Percentiles rank a stretch among this genome's conserved stretches.
Conservation (phyloP, 352 stramenopile species). For the Pythium sukuiense region DNA sequence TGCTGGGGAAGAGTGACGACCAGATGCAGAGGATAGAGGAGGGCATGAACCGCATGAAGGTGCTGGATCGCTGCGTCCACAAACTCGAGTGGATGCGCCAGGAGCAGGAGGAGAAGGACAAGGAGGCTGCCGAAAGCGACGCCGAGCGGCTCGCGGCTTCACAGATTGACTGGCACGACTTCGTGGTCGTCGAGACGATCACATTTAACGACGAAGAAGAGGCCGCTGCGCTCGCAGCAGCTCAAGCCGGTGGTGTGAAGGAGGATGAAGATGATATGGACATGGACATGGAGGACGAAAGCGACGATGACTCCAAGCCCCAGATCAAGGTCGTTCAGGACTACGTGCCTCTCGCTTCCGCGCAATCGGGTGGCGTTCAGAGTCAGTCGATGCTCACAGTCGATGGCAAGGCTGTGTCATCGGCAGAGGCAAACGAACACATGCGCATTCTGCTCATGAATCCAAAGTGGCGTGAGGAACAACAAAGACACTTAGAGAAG, state of each 20-base stretch:
- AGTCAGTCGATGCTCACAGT: conserved; percentile 60
- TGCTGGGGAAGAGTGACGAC: conserved; percentile 71
- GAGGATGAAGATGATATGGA: conserved; percentile 88
- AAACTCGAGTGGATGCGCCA: conserved; percentile 78
- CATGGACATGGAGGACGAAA: conserved; percentile 87
- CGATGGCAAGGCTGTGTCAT: conserved; percentile 88
- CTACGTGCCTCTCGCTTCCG: conserved; percentile 71
- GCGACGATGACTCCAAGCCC: conserved; percentile 54
- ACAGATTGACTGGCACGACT: conserved; percentile 99
- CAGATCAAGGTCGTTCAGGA: conserved; percentile 84
- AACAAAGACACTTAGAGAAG: conserved; percentile 94
- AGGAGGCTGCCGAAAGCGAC: conserved; percentile 72
- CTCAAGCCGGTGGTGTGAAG: conserved; percentile 33
- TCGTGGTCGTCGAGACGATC: conserved; percentile 99
- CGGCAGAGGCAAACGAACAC: conserved; percentile 94
- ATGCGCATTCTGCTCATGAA: conserved; percentile 99
- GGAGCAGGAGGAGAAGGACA: conserved; percentile 72
- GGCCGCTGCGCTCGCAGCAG: conserved; percentile 32
- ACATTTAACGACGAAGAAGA: conserved; percentile 93
- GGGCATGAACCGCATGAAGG: conserved; percentile 80
- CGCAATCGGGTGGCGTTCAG: conserved; percentile 28
- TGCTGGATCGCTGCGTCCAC: conserved; percentile 85
- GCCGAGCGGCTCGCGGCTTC: conserved; percentile 69
- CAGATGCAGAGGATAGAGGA: conserved; percentile 69
- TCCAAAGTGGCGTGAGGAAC: conserved; percentile 97